Evolutionary conservation across 768 basidiomycete genomes (phyloP).

Genomic region (Floccularia luteovirens): DNA sequence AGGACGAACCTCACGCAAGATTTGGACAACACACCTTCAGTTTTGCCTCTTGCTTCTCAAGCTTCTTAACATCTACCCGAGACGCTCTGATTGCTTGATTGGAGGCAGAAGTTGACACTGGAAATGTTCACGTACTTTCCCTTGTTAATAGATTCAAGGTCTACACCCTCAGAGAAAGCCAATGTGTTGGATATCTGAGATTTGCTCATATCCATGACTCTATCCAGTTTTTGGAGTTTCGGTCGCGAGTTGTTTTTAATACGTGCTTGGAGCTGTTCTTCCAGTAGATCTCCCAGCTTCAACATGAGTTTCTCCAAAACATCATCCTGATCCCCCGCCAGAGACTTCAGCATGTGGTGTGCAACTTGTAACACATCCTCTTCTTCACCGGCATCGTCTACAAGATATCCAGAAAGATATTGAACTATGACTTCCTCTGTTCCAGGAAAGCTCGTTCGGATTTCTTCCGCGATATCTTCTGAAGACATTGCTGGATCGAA

Average conservation of each 20-base stretch:
- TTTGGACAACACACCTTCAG: conserved; percentile 47
- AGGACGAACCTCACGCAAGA: background rate
- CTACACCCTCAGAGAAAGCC: conserved; percentile 74
- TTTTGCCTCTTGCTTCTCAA: conserved; percentile 96
- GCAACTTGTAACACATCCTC: conserved; percentile 80
- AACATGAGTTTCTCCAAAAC: conserved; percentile 62
- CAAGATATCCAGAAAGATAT: conserved; percentile 81
- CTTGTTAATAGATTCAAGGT: conserved; percentile 89
- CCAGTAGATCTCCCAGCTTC: conserved; percentile 53
- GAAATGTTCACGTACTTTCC: conserved; percentile 57
- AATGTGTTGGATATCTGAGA: conserved; percentile 74
- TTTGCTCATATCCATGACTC: conserved; percentile 86
- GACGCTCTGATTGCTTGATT: conserved; percentile 53
- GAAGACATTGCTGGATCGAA: conserved; percentile 42
- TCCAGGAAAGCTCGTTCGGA: conserved; percentile 59
- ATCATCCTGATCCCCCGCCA: conserved; percentile 52
- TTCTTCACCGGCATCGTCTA: conserved; percentile 85
- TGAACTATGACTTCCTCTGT: conserved; percentile 83
- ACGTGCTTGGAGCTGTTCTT: conserved; percentile 54
- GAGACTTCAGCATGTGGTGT: conserved; percentile 67
- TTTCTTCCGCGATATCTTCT: conserved; percentile 74
- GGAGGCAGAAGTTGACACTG: background rate
- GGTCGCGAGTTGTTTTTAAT: conserved; percentile 53
- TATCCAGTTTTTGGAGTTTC: conserved; percentile 71
- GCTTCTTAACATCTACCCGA: conserved; percentile 89